Percentiles rank a stretch among this genome's conserved stretches.
These are phyloP conservation scores for Alloascoidea africana DNA, from an alignment of 805 yeast genomes.

Conservation along the genomic window DNA sequence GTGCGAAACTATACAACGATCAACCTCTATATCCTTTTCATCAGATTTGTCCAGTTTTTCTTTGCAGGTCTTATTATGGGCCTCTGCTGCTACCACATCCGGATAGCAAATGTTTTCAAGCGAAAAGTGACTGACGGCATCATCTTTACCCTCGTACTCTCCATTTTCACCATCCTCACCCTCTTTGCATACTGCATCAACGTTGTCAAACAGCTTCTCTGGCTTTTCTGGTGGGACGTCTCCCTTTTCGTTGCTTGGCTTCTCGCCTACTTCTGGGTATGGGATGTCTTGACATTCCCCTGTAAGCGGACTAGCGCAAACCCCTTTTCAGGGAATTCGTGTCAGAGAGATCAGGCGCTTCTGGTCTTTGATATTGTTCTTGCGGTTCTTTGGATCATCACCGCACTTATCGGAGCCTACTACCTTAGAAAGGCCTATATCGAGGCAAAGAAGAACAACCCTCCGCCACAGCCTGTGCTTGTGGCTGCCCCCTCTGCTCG, in stretches of 20 bases:
- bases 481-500: too few species aligned
- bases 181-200: constrained; percentile 14
- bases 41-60: constrained; percentile 15
- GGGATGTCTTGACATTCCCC: constrained; percentile 10
- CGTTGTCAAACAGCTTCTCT: constrained; percentile 8
- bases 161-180: constrained; percentile 11
- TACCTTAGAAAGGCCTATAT: constrained; percentile 5
- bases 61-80: constrained; percentile 16
- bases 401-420: constrained; percentile 11
- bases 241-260: constrained; percentile 11
- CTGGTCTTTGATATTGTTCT: constrained; percentile 12
- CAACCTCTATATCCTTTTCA: constrained; percentile 11
- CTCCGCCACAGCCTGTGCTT: constrained; percentile 1
- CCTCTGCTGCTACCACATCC: constrained; percentile 9
- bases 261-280: constrained; percentile 11
- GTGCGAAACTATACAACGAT: constrained; percentile 8
- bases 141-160: constrained; percentile 12
- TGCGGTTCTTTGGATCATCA: constrained; percentile 13
- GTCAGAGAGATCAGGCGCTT: constrained; percentile 14
- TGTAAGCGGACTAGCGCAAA: constrained; percentile 14
- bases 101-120: neutral
- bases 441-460: neutral
- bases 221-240: constrained; percentile 12
- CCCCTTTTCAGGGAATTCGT: constrained; percentile 13
- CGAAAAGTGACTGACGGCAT: neutral